Conservation (phyloP, 148 eudicot genomes). For the Vaccinium vitisidaea region DNA sequence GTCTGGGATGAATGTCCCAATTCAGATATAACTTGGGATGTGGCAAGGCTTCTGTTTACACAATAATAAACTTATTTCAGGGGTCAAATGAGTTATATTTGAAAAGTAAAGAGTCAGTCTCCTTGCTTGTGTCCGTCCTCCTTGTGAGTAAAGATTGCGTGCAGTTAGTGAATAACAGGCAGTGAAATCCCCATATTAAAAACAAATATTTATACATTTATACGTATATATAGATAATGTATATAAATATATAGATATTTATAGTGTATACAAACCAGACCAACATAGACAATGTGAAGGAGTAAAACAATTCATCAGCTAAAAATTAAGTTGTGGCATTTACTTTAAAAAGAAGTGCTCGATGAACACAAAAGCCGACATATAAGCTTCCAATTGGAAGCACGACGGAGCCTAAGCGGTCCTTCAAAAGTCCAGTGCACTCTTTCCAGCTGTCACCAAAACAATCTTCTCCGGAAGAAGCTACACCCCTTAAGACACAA, state of each 20-base stretch:
- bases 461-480: conserved; percentile 49
- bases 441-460: conserved; percentile 49
- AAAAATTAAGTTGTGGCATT: conserved; percentile 12
- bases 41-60: not conserved
- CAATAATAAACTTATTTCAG: not conserved
- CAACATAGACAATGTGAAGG: not conserved
- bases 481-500: conserved; percentile 53
- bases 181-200: not conserved
- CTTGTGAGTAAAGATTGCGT: not conserved
- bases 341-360: conserved; percentile 73
- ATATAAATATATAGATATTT: too few relatives aligned
- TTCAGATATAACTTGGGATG: not conserved
- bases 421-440: conserved; percentile 46
- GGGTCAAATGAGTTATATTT: not conserved
- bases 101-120: not conserved
- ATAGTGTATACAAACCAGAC: not conserved
- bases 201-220: too few relatives aligned
- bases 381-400: conserved; percentile 70
- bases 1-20: not conserved
- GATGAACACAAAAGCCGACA: conserved; percentile 64
- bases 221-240: too few relatives aligned
- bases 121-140: not conserved
- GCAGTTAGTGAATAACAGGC: conserved; percentile 1
- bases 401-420: conserved; percentile 53
- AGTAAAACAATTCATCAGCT: not conserved